These are phyloP conservation scores for Sindora glabra DNA, from an alignment of 306 rosid species.

Conservation along the genomic window DNA sequence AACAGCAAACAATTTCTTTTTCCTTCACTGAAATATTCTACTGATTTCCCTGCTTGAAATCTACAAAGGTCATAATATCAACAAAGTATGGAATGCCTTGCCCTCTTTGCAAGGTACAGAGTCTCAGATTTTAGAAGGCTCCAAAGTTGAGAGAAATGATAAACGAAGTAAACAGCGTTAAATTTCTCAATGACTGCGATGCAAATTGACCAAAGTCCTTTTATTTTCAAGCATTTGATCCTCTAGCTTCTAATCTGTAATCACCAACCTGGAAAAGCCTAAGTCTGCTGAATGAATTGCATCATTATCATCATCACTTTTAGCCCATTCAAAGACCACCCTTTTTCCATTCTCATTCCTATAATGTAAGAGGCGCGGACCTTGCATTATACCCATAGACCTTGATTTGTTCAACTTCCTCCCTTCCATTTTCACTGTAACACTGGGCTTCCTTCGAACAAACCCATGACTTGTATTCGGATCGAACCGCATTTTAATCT, in stretches of 20 bases:
- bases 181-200: background rate
- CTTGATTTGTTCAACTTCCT: slow-evolving; percentile 51
- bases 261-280: slow-evolving; percentile 39
- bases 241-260: slow-evolving; percentile 28
- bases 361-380: slow-evolving; percentile 2
- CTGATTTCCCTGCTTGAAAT: too few species aligned
- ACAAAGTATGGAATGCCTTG: too few species aligned
- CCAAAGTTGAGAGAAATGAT: too few species aligned
- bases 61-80: too few species aligned
- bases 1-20: too few species aligned
- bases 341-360: background rate
- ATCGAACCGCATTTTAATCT: background rate
- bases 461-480: background rate
- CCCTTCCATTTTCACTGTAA: slow-evolving; percentile 19
- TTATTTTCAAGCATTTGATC: slow-evolving; percentile 31
- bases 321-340: slow-evolving; percentile 21
- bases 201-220: slow-evolving; percentile 35
- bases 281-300: background rate
- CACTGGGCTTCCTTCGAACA: slow-evolving; percentile 20
- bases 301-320: background rate
- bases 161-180: too few species aligned
- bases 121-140: too few species aligned
- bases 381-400: slow-evolving; percentile 44
- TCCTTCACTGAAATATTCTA: too few species aligned
- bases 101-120: too few species aligned